Conservation (phyloP, 441 rosid genomes). For the Cnidoscolus chayamansa region DNA sequence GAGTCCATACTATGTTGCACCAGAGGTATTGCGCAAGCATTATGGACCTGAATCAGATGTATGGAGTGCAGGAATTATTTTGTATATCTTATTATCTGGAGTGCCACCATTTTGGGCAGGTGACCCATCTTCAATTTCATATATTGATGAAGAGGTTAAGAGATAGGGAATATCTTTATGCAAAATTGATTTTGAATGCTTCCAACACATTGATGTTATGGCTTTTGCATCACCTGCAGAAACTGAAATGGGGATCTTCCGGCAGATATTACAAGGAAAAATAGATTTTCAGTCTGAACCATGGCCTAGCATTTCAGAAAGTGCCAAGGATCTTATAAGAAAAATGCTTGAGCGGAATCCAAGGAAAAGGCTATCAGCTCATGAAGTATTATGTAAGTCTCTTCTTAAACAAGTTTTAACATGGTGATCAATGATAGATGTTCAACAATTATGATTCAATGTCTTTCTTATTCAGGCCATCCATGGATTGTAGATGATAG, state of each 20-base stretch:
- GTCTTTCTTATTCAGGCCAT: slow-evolving; percentile 49
- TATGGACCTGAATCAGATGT: slow-evolving; percentile 68
- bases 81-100: slow-evolving; percentile 59
- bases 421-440: neutral
- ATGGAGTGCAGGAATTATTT: slow-evolving; percentile 67
- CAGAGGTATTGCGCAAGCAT: slow-evolving; percentile 56
- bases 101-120: slow-evolving; percentile 77
- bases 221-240: slow-evolving; percentile 34
- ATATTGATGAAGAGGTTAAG: slow-evolving; percentile 13
- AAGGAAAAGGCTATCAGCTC: slow-evolving; percentile 60
- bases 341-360: slow-evolving; percentile 78
- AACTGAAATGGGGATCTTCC: slow-evolving; percentile 78
- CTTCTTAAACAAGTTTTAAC: slow-evolving; percentile 15
- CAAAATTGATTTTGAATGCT: neutral
- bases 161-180: neutral
- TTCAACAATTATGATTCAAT: slow-evolving; percentile 6
- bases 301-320: slow-evolving; percentile 75
- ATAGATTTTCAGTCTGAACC: slow-evolving; percentile 72
- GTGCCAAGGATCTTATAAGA: slow-evolving; percentile 69
- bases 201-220: slow-evolving; percentile 2
- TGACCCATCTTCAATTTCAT: slow-evolving; percentile 21
- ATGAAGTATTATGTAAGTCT: slow-evolving; percentile 69
- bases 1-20: slow-evolving; percentile 68
- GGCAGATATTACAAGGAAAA: slow-evolving; percentile 69
- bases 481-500: slow-evolving; percentile 63